phyloP scores from a whole-genome alignment of 2,329 filamentous ascomycete species.

The Colletotrichum tropicicola region DNA sequence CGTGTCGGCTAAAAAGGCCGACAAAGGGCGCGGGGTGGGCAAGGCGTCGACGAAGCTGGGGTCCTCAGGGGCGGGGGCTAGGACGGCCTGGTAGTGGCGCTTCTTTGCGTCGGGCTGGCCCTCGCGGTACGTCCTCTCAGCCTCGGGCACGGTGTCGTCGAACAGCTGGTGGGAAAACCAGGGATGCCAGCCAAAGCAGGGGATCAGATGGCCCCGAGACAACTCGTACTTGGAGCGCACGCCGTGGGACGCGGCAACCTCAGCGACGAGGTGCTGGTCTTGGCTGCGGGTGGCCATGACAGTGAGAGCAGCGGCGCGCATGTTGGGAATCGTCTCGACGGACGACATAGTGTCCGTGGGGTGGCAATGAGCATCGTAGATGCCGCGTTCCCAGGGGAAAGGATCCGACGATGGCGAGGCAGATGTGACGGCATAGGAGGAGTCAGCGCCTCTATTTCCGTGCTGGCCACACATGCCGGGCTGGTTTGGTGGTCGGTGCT shows the following conservation, averaged over 20 bases:
- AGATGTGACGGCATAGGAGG: conserved; percentile 7
- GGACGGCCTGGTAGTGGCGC: conserved; percentile 73
- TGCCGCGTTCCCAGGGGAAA: conserved; percentile 76
- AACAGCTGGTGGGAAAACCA: conserved; percentile 86
- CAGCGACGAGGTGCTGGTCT: conserved; percentile 77
- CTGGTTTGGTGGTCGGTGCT: conserved; percentile 8
- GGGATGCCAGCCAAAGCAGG: conserved; percentile 88
- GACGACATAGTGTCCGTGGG: conserved; percentile 80
- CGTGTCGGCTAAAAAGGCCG: conserved; percentile 65
- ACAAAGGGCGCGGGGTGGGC: conserved; percentile 69
- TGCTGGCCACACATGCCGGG: conserved; percentile 26
- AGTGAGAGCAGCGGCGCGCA: conserved; percentile 73
- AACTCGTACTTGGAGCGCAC: conserved; percentile 42
- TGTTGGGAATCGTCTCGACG: conserved; percentile 64
- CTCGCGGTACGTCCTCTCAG: conserved; percentile 46
- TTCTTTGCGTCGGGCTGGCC: conserved; percentile 47
- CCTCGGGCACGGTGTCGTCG: conserved; percentile 56
- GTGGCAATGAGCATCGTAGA: conserved; percentile 86
- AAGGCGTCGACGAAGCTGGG: conserved; percentile 57
- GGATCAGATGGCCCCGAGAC: conserved; percentile 52
- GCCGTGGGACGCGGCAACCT: conserved; percentile 65
- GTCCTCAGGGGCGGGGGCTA: conserved; percentile 58
- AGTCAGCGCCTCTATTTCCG: neutral
- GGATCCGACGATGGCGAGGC: conserved; percentile 31
- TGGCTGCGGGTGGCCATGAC: conserved; percentile 81